Percentiles rank a stretch among this genome's conserved stretches.
These are phyloP conservation scores for Avena insularis DNA, from an alignment of 176 grass and related monocot genomes.

Conservation along the genomic window DNA sequence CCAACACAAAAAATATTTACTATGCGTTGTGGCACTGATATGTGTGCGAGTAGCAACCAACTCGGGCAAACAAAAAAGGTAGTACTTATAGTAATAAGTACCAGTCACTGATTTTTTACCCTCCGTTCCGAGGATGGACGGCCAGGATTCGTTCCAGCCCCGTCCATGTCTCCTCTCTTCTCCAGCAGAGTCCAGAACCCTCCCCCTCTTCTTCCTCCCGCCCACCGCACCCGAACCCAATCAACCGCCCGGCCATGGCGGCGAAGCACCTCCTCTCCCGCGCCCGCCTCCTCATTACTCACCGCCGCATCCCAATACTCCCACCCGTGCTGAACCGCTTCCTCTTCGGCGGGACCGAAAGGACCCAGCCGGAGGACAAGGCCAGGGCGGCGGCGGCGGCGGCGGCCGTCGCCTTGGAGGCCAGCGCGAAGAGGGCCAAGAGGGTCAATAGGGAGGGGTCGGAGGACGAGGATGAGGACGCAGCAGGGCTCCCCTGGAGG, in stretches of 20 bases:
- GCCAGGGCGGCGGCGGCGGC: slow-evolving; percentile 27
- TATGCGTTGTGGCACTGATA: no score
- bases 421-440: slow-evolving; percentile 27
- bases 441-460: slow-evolving; percentile 23
- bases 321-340: slow-evolving; percentile 43
- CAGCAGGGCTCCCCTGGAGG: slow-evolving; percentile 53
- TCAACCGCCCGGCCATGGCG: slow-evolving; percentile 46
- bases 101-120: neutral
- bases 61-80: no score
- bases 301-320: slow-evolving; percentile 26
- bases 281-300: slow-evolving; percentile 50
- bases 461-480: slow-evolving; percentile 47
- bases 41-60: no score
- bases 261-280: slow-evolving; percentile 64
- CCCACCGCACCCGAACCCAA: neutral
- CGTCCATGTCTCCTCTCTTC: neutral
- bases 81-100: no score
- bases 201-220: neutral
- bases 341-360: slow-evolving; percentile 46
- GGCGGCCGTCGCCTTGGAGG: slow-evolving; percentile 38
- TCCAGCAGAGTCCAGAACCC: slow-evolving; percentile 12
- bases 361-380: slow-evolving; percentile 42
- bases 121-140: neutral
- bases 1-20: no score
- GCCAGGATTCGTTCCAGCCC: neutral